Evolutionary conservation across 495 filamentous ascomycete genomes (phyloP).

Genomic region (Aspergillus steynii): DNA sequence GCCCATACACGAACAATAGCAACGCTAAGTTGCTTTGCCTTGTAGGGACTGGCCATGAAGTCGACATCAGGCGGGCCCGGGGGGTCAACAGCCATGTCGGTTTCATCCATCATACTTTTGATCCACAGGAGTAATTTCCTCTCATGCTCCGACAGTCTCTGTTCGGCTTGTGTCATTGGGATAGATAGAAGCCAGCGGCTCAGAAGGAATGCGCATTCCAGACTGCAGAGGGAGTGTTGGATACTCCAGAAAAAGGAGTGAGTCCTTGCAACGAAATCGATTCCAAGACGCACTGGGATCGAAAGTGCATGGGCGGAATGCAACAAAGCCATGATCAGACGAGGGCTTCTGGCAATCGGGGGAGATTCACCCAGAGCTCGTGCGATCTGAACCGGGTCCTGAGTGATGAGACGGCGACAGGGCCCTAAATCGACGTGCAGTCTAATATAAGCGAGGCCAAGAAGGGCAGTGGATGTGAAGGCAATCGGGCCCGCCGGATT

Average conservation of each 20-base stretch:
- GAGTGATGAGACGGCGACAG: constrained; percentile 48
- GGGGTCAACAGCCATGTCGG: constrained; percentile 63
- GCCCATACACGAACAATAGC: constrained; percentile 56
- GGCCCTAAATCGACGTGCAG: constrained; percentile 50
- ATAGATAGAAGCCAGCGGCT: constrained; percentile 55
- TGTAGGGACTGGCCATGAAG: constrained; percentile 47
- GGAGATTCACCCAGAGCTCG: constrained; percentile 41
- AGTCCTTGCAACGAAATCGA: constrained; percentile 52
- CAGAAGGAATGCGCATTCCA: constrained; percentile 55
- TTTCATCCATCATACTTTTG: constrained; percentile 75
- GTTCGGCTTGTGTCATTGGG: constrained; percentile 45
- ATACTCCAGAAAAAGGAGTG: constrained; percentile 59
- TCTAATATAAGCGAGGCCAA: constrained; percentile 55
- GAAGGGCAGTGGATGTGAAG: constrained; percentile 56
- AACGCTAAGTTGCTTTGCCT: constrained; percentile 49
- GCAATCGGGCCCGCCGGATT: constrained; percentile 54
- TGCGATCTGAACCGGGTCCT: constrained; percentile 47
- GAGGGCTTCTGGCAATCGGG: constrained; percentile 45
- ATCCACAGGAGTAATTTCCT: constrained; percentile 64
- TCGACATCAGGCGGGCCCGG: constrained; percentile 44
- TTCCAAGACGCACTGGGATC: constrained; percentile 53
- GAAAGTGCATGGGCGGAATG: constrained; percentile 56
- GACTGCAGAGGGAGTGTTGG: constrained; percentile 55
- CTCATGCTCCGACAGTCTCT: constrained; percentile 56
- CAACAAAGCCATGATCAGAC: constrained; percentile 51